These are phyloP conservation scores for Phytophthora pluvialis DNA, from an alignment of 352 stramenopile species.

Conservation along the genomic window DNA sequence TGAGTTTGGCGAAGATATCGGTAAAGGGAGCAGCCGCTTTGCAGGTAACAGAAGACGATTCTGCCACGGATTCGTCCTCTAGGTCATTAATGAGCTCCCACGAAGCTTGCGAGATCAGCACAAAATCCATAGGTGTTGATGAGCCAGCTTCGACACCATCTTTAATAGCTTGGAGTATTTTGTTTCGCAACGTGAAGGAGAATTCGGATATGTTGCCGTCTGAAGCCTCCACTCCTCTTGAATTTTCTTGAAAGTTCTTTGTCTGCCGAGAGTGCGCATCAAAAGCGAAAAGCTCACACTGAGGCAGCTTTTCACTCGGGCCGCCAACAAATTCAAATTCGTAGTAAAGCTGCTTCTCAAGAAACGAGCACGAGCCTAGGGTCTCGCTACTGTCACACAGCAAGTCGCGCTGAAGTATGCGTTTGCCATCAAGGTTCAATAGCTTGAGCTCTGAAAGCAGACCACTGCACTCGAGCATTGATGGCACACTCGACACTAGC, in stretches of 20 bases:
- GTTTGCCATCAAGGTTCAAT: conserved; percentile 24
- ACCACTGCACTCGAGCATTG: conserved; percentile 37
- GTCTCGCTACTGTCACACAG: conserved; percentile 8
- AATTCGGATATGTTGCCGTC: conserved; percentile 10
- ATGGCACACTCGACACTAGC: conserved; percentile 44
- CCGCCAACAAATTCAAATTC: conserved; percentile 42
- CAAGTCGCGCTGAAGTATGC: neutral
- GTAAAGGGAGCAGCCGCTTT: conserved; percentile 24
- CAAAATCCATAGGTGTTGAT: conserved; percentile 46
- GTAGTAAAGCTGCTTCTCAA: conserved; percentile 45
- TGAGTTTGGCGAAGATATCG: conserved; percentile 41
- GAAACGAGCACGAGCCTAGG: conserved; percentile 37
- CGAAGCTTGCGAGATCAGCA: conserved; percentile 56
- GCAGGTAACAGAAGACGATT: neutral
- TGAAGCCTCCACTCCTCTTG: neutral
- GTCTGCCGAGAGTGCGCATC: conserved; percentile 10
- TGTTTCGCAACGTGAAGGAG: conserved; percentile 31
- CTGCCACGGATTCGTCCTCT: conserved; percentile 20
- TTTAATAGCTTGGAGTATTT: conserved; percentile 50
- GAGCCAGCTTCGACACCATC: conserved; percentile 24
- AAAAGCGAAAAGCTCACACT: conserved; percentile 37
- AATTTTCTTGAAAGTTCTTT: neutral
- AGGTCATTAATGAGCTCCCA: conserved; percentile 67
- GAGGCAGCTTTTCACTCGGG: conserved; percentile 36
- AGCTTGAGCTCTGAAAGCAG: conserved; percentile 32